Conservation (phyloP, 768 basidiomycete genomes). For the Tephrocybe rancida region DNA sequence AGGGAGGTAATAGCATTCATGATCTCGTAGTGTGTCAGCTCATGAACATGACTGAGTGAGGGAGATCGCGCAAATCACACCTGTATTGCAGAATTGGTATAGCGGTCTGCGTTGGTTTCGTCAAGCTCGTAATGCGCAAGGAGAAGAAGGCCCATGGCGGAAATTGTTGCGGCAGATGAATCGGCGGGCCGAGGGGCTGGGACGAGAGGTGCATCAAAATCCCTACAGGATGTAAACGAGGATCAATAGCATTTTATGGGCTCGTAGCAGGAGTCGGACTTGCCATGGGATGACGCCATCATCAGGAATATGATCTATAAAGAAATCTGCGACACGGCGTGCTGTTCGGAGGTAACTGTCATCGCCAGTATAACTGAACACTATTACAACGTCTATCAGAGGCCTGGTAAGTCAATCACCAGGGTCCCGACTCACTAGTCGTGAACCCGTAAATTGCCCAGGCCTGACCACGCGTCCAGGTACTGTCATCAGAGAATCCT, state of each 20-base stretch:
- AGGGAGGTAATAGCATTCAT: conserved; percentile 15
- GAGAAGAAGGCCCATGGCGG: conserved; percentile 58
- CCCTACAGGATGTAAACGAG: conserved; percentile 41
- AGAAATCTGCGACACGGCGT: conserved; percentile 58
- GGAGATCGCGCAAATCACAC: conserved; percentile 27
- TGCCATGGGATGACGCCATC: conserved; percentile 74
- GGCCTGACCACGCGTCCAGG: conserved; percentile 75
- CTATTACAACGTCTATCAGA: conserved; percentile 35
- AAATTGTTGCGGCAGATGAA: conserved; percentile 70
- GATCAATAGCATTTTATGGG: neutral
- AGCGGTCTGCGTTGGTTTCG: conserved; percentile 34
- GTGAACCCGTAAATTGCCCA: conserved; percentile 76
- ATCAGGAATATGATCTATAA: conserved; percentile 57
- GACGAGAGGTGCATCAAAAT: conserved; percentile 66
- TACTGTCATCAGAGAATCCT: conserved; percentile 64
- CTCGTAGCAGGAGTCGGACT: conserved; percentile 4
- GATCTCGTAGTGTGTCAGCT: conserved; percentile 8
- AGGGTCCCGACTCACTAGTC: conserved; percentile 55
- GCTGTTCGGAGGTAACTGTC: conserved; percentile 60
- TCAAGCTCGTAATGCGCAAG: conserved; percentile 48
- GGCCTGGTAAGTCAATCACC: too few species aligned
- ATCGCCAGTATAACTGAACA: conserved; percentile 58
- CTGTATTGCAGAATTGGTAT: conserved; percentile 50
- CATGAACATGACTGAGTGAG: neutral
- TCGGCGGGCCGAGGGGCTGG: conserved; percentile 63